These are phyloP conservation scores for Uncinocarpus reesii DNA, from an alignment of 2,329 filamentous ascomycete species.

Conservation along the genomic window DNA sequence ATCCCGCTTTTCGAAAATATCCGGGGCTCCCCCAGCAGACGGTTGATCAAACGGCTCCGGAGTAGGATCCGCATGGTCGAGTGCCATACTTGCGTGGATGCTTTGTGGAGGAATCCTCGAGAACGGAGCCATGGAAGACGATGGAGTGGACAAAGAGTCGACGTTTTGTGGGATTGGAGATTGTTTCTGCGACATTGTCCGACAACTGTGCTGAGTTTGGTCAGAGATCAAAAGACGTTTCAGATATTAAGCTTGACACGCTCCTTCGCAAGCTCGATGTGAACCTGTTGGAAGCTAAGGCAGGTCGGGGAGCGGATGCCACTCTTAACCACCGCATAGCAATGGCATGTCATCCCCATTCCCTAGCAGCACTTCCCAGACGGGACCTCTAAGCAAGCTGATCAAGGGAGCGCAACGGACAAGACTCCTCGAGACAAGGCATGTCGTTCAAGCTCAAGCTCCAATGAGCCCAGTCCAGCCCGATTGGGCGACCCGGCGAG, in stretches of 20 bases:
- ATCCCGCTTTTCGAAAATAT: conserved; percentile 38
- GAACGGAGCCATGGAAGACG: conserved; percentile 12
- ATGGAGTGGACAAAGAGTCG: not conserved
- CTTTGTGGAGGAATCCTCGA: conserved; percentile 23
- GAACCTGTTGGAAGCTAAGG: not conserved
- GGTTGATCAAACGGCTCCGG: conserved; percentile 19
- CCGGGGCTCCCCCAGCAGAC: conserved; percentile 23
- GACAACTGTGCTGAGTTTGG: not conserved
- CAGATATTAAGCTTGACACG: not conserved
- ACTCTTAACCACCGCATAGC: not conserved
- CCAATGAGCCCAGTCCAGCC: too few relatives aligned
- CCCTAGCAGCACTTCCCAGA: too few relatives aligned
- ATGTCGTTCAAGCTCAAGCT: too few relatives aligned
- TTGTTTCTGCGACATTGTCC: not conserved
- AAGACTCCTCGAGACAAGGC: too few relatives aligned
- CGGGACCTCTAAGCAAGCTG: too few relatives aligned
- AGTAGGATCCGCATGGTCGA: conserved; percentile 11
- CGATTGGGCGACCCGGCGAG: too few relatives aligned
- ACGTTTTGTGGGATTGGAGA: not conserved
- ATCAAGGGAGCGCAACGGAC: too few relatives aligned
- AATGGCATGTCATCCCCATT: not conserved
- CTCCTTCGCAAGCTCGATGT: not conserved
- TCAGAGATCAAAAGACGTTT: not conserved
- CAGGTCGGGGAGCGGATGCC: not conserved
- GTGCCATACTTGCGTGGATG: conserved; percentile 15